Evolutionary conservation across 331 rosid genomes (phyloP).

Genomic region (Malus hybrid): DNA sequence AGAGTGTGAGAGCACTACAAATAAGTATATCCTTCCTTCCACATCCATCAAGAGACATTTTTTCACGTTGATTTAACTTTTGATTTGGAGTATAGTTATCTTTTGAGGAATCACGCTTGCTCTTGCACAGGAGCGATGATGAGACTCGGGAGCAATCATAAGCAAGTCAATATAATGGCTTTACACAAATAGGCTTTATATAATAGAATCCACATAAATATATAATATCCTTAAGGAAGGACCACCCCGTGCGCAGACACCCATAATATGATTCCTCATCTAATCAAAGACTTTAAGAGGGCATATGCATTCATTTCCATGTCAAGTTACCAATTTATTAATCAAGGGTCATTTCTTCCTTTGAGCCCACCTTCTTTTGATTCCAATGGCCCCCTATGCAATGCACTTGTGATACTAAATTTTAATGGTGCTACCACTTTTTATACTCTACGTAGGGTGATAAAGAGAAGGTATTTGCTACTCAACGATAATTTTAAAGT

Average conservation of each 20-base stretch:
- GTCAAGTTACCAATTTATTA: slow-evolving; percentile 15
- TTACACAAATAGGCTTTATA: neutral
- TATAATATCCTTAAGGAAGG: neutral
- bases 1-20: neutral
- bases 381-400: slow-evolving; percentile 43
- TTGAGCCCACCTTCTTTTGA: slow-evolving; percentile 44
- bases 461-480: too few species aligned
- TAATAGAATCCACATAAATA: neutral
- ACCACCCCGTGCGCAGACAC: slow-evolving; percentile 30
- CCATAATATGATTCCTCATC: slow-evolving; percentile 13
- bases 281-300: slow-evolving; percentile 10
- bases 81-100: neutral
- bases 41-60: neutral
- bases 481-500: too few species aligned
- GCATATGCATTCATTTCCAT: slow-evolving; percentile 19
- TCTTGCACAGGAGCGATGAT: neutral
- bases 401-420: slow-evolving; percentile 26
- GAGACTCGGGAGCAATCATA: neutral
- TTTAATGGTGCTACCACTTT: neutral
- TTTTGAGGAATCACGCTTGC: neutral
- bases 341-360: slow-evolving; percentile 41
- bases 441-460: neutral
- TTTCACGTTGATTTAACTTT: neutral
- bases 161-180: slow-evolving; percentile 4
- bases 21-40: neutral